These are phyloP conservation scores for Solanum paucissectum DNA, from an alignment of 257 asterid genomes.

Conservation along the genomic window DNA sequence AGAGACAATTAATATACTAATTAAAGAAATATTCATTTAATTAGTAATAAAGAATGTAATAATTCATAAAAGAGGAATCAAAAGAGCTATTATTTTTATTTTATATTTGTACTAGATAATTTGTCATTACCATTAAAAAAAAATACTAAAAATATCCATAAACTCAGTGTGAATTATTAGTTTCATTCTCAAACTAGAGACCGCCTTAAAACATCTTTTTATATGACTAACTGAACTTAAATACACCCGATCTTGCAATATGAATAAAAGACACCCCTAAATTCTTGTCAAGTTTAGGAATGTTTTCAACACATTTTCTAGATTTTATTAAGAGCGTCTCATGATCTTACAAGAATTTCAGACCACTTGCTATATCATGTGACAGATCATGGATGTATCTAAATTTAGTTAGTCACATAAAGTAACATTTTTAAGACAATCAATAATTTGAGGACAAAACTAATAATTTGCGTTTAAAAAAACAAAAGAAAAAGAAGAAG, in stretches of 20 bases:
- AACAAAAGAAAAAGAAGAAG: no score
- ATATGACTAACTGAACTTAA: neutral
- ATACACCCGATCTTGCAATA: neutral
- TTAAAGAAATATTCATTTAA: neutral
- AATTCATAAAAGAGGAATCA: neutral
- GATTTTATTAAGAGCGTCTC: neutral
- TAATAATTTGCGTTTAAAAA: neutral
- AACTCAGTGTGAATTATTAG: no score
- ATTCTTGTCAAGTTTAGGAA: neutral
- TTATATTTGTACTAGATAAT: neutral
- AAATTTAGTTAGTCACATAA: no score
- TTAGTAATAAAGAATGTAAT: neutral
- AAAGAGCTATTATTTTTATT: neutral
- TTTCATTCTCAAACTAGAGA: no score
- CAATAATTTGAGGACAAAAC: no score
- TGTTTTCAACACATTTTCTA: no score
- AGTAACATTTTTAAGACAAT: rapidly evolving
- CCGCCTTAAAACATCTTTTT: no score
- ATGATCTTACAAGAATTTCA: no score
- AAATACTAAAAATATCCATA: no score
- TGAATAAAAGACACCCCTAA: neutral
- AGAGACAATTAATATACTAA: neutral
- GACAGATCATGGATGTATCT: neutral
- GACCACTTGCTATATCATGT: no score
- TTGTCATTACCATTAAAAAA: neutral